Conservation (phyloP, 495 filamentous ascomycete genomes). For the Penicillium egyptiacum region DNA sequence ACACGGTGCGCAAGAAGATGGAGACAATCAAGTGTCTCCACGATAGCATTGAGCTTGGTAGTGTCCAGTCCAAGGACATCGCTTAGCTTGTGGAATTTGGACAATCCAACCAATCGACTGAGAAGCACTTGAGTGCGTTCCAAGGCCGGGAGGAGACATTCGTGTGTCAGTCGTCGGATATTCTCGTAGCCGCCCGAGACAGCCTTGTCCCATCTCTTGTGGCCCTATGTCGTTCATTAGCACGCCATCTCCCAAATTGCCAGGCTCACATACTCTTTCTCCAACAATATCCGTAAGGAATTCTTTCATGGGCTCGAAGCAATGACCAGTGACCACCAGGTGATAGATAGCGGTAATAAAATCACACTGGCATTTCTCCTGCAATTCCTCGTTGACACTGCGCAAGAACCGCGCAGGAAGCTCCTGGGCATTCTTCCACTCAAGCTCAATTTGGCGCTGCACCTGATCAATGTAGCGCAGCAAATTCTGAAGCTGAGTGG, state of each 20-base stretch:
- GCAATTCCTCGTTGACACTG: slow-evolving; percentile 66
- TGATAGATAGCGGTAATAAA: slow-evolving; percentile 82
- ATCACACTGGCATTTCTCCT: slow-evolving; percentile 57
- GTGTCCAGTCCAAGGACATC: slow-evolving; percentile 64
- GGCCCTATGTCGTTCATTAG: slow-evolving; percentile 59
- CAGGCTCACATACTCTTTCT: slow-evolving; percentile 62
- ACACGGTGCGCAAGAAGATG: slow-evolving; percentile 72
- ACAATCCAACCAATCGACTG: slow-evolving; percentile 80
- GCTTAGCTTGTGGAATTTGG: slow-evolving; percentile 71
- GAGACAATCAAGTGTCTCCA: slow-evolving; percentile 74
- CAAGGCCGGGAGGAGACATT: slow-evolving; percentile 83
- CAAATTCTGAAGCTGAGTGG: slow-evolving; percentile 81
- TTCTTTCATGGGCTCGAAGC: slow-evolving; percentile 71
- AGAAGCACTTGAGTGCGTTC: slow-evolving; percentile 82
- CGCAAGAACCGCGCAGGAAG: slow-evolving; percentile 72
- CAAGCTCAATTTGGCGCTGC: slow-evolving; percentile 68
- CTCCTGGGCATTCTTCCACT: slow-evolving; percentile 81
- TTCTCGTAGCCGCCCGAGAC: slow-evolving; percentile 72
- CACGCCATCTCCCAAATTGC: slow-evolving; percentile 2
- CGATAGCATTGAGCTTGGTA: slow-evolving; percentile 55
- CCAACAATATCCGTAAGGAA: slow-evolving; percentile 86
- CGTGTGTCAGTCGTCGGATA: slow-evolving; percentile 74
- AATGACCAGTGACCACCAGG: slow-evolving; percentile 80
- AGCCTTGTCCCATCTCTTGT: slow-evolving; percentile 94
- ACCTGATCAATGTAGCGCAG: slow-evolving; percentile 78